Base-by-base conservation (phyloP, 1,284 basidiomycete genomes). In the Malassezia cuniculi region DNA sequence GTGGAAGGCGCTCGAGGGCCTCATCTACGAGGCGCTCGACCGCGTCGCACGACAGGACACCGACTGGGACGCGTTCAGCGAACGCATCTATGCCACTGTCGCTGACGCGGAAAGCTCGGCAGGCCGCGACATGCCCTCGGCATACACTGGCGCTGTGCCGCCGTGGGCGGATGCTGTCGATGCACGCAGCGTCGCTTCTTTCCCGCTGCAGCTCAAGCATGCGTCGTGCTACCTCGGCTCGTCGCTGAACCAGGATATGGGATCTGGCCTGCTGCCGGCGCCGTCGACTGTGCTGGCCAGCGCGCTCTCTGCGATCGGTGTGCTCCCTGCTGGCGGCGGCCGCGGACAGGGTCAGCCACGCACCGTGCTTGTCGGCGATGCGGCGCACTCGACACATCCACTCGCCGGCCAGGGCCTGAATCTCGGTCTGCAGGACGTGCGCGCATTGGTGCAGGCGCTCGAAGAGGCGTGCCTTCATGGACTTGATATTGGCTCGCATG, bases 381-480 rank as follows among this genome's bases (percentile, higher is more conserved):
- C 93, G 1, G 90, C 89, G 11, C 93, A 97, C 61, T 85, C 85
- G 0, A 75, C 86, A 4, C 93, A 97, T 61, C 93, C 93, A 0
- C 76, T 97, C n/a, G 90, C 89, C 0, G 93, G 93, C 1, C 93
- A 97, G 64, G 93, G 90, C 0, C 71, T 97, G 28, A 97, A 99
- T 66, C 72, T 90, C 56, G 93, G 90, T 14, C 71, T 99, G 12
- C 82, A 75, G 2, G 90, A 99, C 62, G 85, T 55, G 1, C 50
- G 59, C 6, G 49, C 52, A 8, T 48, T 66, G 6, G 34, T 38
- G 8, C 11, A 27, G 8, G 47, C 55, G 7, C 30, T 66, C 11
- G 29, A 30, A 3, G 28, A 34, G 10, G 60, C 59, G 1, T 25
- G 47, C 22, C 30, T 14, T 15, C 39, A 47, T 20, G 63, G 63